These are phyloP conservation scores for Leccinum pellstonianum DNA, from an alignment of 768 basidiomycete genomes.

Conservation along the genomic window DNA sequence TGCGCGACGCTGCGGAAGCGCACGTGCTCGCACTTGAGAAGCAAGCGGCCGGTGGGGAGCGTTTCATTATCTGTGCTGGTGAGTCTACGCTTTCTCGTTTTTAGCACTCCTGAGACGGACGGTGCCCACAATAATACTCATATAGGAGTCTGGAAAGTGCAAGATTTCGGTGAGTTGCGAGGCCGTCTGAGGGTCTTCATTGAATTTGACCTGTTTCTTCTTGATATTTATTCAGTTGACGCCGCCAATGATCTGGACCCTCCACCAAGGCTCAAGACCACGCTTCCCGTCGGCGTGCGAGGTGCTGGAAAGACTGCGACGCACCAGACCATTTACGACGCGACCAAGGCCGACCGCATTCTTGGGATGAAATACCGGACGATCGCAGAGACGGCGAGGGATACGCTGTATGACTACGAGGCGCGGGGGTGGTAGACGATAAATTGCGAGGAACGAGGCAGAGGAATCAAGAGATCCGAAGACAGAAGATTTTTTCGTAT, in stretches of 20 bases:
- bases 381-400: too few species aligned
- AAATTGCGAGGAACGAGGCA: background rate
- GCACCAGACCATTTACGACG: background rate
- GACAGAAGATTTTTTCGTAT: background rate
- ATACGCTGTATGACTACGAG: background rate
- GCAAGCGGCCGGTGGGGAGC: background rate
- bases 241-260: background rate
- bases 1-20: background rate
- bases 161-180: background rate
- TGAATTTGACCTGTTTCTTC: background rate
- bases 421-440: background rate
- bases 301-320: background rate
- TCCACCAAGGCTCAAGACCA: background rate
- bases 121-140: background rate
- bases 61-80: background rate
- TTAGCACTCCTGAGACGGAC: background rate
- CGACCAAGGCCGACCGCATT: too few species aligned
- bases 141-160: background rate
- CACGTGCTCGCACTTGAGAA: background rate
- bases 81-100: background rate
- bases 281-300: background rate
- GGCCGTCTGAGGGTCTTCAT: background rate
- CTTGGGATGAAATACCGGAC: too few species aligned
- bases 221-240: background rate
- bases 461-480: background rate